Conservation (phyloP, 148 eudicot species). For the Rhododendron henanense region DNA sequence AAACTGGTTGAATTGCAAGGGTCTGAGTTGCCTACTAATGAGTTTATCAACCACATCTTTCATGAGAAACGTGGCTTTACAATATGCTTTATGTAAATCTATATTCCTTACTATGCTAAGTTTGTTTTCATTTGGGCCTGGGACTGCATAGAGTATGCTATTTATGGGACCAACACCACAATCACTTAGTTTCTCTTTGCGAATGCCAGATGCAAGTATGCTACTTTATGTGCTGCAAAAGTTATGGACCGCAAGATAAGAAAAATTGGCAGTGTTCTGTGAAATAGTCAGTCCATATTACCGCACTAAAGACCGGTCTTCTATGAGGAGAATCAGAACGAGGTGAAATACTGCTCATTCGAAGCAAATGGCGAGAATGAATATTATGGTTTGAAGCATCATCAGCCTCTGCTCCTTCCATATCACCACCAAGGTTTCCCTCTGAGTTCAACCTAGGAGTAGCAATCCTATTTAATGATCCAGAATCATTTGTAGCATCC, state of each 20-base stretch:
- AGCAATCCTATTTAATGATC: conserved; percentile 63
- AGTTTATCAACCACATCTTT: background rate
- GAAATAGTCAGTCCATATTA: conserved; percentile 21
- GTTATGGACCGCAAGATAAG: background rate
- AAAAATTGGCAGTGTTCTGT: background rate
- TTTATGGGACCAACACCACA: background rate
- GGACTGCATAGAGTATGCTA: background rate
- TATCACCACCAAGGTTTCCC: conserved; percentile 44
- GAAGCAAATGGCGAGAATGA: conserved; percentile 54
- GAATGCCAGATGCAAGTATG: background rate
- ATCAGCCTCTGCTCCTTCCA: conserved; percentile 58
- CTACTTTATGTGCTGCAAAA: background rate
- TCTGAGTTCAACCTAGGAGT: conserved; percentile 81
- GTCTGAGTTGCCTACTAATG: background rate
- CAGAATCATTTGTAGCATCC: conserved; percentile 76
- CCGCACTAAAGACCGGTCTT: conserved; percentile 56
- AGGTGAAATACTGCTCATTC: conserved; percentile 79
- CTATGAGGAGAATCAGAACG: conserved; percentile 80
- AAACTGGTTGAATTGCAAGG: background rate
- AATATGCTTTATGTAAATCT: background rate
- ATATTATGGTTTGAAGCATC: conserved; percentile 49
- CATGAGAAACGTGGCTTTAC: background rate
- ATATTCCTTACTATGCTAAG: background rate
- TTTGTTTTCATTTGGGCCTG: background rate
- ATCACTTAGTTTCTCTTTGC: background rate